Percentiles rank a stretch among this genome's conserved stretches.
Conservation (phyloP, 805 yeast genomes). For the Pichia scutulata region DNA sequence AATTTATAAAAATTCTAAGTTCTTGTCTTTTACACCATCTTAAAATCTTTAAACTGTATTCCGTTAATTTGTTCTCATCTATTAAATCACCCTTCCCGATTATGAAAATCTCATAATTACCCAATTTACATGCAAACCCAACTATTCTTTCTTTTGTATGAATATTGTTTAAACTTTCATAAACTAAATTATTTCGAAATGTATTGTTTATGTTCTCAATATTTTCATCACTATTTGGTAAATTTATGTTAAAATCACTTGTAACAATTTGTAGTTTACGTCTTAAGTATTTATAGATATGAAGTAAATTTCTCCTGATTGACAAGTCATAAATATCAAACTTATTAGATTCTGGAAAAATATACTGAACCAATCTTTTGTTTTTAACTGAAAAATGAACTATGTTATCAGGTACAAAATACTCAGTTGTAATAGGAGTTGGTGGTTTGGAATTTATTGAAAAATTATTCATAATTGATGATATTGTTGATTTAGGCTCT, state of each 20-base stretch:
- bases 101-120: constrained; percentile 52
- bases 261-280: neutral
- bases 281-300: constrained; percentile 20
- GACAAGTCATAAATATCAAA: constrained; percentile 13
- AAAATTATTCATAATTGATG: constrained; percentile 5
- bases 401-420: neutral
- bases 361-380: constrained; percentile 53
- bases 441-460: constrained; percentile 33
- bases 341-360: constrained; percentile 20
- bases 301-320: constrained; percentile 21
- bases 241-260: neutral
- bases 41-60: constrained; percentile 56
- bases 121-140: constrained; percentile 21
- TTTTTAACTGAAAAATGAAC: constrained; percentile 78
- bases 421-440: neutral
- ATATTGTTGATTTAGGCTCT: neutral
- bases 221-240: neutral
- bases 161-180: constrained; percentile 2
- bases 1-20: constrained; percentile 57
- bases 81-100: constrained; percentile 46
- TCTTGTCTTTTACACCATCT: constrained; percentile 72
- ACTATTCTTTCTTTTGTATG: constrained; percentile 14
- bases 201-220: neutral
- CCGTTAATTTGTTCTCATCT: constrained; percentile 48
- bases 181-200: neutral